Evolutionary conservation across 306 rosid genomes (phyloP), one percentile per base, ranked within the genome.

Genomic region (Comarum palustre): DNA sequence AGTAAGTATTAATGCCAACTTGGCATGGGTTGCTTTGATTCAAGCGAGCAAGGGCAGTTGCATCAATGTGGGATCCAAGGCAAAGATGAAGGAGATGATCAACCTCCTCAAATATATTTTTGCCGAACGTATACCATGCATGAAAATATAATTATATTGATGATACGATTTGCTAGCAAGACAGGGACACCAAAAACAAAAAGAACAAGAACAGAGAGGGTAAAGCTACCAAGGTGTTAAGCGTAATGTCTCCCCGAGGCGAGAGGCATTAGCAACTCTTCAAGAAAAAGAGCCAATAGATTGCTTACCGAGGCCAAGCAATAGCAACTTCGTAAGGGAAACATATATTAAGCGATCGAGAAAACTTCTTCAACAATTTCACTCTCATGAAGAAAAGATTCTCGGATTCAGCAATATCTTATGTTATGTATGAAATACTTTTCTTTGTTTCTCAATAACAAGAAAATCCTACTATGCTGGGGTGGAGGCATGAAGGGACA

Each of bases 1-100:
- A 61, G 66, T 61, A 7, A 13, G 20, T 15, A 60, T 60, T 16
- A 16, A 61, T 16, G 41, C 12, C 58, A 19, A 48, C 58, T 47
- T 19, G 42, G 45, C 58, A 29, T 19, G 42, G 45, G 47, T 32
- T 69, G 61, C 60, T 50, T 69, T 51, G 14, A 39, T 69, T 50
- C 12, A 13, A 14, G 34, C 8, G 59, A 47, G 29, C n/a, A 16
- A 36, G 38, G 36, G 4, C 1, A 8, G 25, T 34, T 62, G 67
- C 38, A 34, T 7, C 43, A 34, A 34, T 62, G 42, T 15, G 25
- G 6, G 25, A 62, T 62, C 67, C 45, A 17, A 62, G 43, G 42
- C 13, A 17, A 36, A 62, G 13, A 17, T 61, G 66, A 61, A 16
- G 22, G 42, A 5, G 43, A 32, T 17, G 12, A 62, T 27, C 62